phyloP scores from a whole-genome alignment of 2,329 filamentous ascomycete species.

The Westerdykella aurantiaca region DNA sequence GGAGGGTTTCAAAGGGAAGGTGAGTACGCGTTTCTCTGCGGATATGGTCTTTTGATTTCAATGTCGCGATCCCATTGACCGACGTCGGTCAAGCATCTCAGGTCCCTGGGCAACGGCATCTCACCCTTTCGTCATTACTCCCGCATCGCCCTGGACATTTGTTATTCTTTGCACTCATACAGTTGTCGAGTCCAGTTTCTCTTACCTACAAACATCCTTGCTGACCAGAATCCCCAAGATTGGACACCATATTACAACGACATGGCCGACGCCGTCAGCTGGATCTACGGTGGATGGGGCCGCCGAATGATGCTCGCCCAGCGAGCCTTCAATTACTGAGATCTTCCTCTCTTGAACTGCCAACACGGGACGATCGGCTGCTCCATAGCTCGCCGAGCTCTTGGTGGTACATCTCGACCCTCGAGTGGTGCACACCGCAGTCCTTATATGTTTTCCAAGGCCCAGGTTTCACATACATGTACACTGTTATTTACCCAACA shows the following conservation, averaged over 20 bases:
- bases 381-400: slow-evolving; percentile 8
- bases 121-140: too few species aligned
- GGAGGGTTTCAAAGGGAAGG: slow-evolving; percentile 24
- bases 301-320: slow-evolving; percentile 26
- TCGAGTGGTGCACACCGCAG: slow-evolving; percentile 2
- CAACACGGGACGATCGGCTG: slow-evolving; percentile 6
- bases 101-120: too few species aligned
- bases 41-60: not conserved
- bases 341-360: not conserved
- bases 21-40: slow-evolving; percentile 8
- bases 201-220: not conserved
- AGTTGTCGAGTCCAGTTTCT: too few species aligned
- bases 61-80: too few species aligned
- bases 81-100: too few species aligned
- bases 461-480: slow-evolving; percentile 2
- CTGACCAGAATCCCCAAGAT: slow-evolving; percentile 11
- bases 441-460: slow-evolving; percentile 1
- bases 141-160: too few species aligned
- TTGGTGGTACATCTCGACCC: slow-evolving; percentile 1
- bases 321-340: slow-evolving; percentile 1
- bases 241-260: slow-evolving; percentile 33
- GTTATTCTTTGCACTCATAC: too few species aligned
- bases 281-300: slow-evolving; percentile 33
- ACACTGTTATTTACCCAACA: slow-evolving; percentile 1
- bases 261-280: slow-evolving; percentile 32